Base-by-base conservation (phyloP, 192 early-diverging fungal species). In the Martensiomyces pterosporus region DNA sequence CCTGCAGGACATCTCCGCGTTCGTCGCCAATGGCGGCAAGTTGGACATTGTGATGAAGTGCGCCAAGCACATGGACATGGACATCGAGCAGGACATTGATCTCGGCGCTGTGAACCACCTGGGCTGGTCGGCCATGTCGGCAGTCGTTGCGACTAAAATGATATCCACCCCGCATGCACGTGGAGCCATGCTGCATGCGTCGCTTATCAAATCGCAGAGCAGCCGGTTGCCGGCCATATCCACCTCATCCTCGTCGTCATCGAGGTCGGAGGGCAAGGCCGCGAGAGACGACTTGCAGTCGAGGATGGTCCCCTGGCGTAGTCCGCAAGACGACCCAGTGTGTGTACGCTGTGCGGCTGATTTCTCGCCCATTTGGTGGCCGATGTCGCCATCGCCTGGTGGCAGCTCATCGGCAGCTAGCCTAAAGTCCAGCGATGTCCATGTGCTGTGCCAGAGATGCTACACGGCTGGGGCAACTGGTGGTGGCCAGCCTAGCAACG, bases 311-410 rank as follows among this genome's bases (percentile, higher is more conserved):
- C 37, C 37, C 9, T 72, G 68, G 68, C 26, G 52, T 21, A 57
- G 37, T 16, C 47, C 57, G 1, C 44, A 43, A 12, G 52, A 47
- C 0, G 55, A 65, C n/a, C 69, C 69, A 1, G 29, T 34, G 16
- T 73, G 69, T 38, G 14, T 25, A 13, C 49, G 42, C 26, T 73
- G 69, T 25, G 43, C 57, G 9, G 18, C 35, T 16, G 15, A 35
- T 8, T 60, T 64, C 16, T 73, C 69, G 41, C 69, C 69, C 2
- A 61, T 73, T 18, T 73, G 69, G 69, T 73, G 69, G 69, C 69
- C 62, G 2, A 10, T 43, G 22, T 34, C 55, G n/a, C 40, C 51
- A 39, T 21, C 38, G 26, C 15, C n/a, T n/a, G n/a, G n/a, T n/a
- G n/a, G n/a, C n/a, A n/a, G n/a, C n/a, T n/a, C n/a, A n/a, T n/a